These are phyloP conservation scores for Chrysanthemum seticuspe DNA, from an alignment of 129 eudicot genomes.

Conservation along the genomic window DNA sequence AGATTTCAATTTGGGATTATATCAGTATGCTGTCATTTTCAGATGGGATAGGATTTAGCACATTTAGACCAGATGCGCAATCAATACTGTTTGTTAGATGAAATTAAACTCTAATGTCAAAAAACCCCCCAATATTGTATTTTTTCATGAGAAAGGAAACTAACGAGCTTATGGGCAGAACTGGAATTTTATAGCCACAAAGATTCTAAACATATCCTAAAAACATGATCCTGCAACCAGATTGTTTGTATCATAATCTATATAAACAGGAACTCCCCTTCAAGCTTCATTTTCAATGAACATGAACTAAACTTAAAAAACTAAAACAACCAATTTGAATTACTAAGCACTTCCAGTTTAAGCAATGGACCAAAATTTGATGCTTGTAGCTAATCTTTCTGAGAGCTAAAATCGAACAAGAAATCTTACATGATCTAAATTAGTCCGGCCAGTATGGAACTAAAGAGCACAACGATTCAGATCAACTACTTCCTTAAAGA, in stretches of 20 bases:
- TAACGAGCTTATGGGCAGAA: background rate
- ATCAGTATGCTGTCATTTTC: too few species aligned
- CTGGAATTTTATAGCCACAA: background rate
- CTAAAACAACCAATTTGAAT: slow-evolving; percentile 8
- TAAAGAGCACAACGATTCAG: background rate
- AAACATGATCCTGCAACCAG: slow-evolving; percentile 9
- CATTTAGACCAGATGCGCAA: too few species aligned
- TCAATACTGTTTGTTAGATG: too few species aligned
- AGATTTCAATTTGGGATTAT: too few species aligned
- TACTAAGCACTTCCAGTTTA: slow-evolving; percentile 10
- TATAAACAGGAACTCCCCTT: background rate
- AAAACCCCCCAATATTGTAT: too few species aligned
- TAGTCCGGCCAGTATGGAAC: background rate
- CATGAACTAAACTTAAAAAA: background rate
- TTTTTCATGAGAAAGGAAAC: background rate
- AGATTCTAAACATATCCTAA: slow-evolving; percentile 5
- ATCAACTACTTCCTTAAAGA: too few species aligned
- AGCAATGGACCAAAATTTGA: slow-evolving; percentile 16
- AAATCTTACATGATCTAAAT: too few species aligned
- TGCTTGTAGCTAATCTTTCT: background rate
- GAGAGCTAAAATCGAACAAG: too few species aligned
- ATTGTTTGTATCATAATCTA: background rate
- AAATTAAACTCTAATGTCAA: too few species aligned
- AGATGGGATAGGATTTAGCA: too few species aligned
- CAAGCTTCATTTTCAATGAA: too few species aligned